Base-by-base conservation (phyloP, 495 filamentous ascomycete species). In the Alectoria sarmentosa region DNA sequence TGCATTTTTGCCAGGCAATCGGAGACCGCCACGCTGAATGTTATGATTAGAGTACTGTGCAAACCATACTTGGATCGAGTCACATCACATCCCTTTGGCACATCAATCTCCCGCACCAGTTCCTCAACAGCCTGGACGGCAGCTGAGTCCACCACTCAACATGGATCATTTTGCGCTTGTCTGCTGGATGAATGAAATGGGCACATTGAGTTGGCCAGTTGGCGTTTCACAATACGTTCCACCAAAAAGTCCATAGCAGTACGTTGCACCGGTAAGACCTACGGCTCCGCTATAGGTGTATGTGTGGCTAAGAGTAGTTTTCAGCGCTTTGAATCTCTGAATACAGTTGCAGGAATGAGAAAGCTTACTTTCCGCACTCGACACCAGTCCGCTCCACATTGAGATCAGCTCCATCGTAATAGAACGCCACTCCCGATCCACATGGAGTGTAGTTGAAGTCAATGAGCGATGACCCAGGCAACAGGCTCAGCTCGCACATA, bases 341-440 rank as follows among this genome's bases (percentile, higher is more conserved):
- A 19, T 34, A 34, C 49, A 34, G 21, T 7, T 21, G 28, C 1
- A 34, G 28, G 28, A 30, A 30, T 21, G 30, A 7, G 52, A 0
- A 21, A 1, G 14, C 52, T 55, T 34, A 55, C 52, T 55, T 34
- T 34, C 52, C 52, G 52, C 52, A 55, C 9, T 34, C 6, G 52
- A 55, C 52, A 55, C 52, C 52, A 2, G 52, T 55, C 11, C 52
- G 28, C 21, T 55, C 52, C 30, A 55, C 52, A 3, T 55, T 21
- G 28, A 55, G 52, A 34, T 55, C 52, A 3, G 28, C 30, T 55
- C 52, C 52, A 11, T 55, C 52, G 7, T 55, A 55, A 30, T 55
- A 55, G 30, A 55, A 55, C 28, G 52, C 52, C 30, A 55, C 52
- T 28, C 52, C 52, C 11, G 52, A 34, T 55, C 52, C 52, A 17